Conservation (phyloP, 1,139 yeast genomes). For the Arxiozyma telluris region DNA sequence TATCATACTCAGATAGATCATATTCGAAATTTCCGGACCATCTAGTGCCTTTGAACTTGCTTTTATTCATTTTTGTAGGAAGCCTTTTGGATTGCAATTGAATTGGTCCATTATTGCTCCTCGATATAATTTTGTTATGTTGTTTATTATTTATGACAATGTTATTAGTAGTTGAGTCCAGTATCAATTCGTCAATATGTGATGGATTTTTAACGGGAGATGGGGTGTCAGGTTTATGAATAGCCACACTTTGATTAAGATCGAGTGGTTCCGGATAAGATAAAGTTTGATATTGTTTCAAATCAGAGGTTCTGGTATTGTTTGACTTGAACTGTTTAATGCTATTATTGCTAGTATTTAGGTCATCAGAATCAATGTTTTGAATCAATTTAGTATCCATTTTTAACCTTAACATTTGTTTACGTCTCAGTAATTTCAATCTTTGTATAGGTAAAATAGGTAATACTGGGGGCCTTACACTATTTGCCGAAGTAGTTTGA, state of each 20-base stretch:
- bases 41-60: constrained; percentile 13
- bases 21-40: constrained; percentile 28
- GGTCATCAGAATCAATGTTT: neutral
- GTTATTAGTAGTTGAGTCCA: neutral
- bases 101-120: neutral
- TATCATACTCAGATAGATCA: constrained; percentile 10
- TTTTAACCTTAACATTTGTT: constrained; percentile 17
- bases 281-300: neutral
- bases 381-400: constrained; percentile 4
- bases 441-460: constrained; percentile 28
- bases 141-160: neutral
- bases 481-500: neutral
- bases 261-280: neutral
- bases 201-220: constrained; percentile 15
- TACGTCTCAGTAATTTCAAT: constrained; percentile 21
- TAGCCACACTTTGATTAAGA: constrained; percentile 3
- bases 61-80: neutral
- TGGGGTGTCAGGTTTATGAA: constrained; percentile 16
- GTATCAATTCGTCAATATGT: neutral
- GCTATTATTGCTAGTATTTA: neutral
- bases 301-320: neutral
- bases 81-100: neutral
- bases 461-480: constrained; percentile 24
- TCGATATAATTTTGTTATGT: neutral
- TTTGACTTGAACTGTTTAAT: neutral